Base-by-base conservation (phyloP, 2,329 filamentous ascomycete species). In the Cytospora mali region DNA sequence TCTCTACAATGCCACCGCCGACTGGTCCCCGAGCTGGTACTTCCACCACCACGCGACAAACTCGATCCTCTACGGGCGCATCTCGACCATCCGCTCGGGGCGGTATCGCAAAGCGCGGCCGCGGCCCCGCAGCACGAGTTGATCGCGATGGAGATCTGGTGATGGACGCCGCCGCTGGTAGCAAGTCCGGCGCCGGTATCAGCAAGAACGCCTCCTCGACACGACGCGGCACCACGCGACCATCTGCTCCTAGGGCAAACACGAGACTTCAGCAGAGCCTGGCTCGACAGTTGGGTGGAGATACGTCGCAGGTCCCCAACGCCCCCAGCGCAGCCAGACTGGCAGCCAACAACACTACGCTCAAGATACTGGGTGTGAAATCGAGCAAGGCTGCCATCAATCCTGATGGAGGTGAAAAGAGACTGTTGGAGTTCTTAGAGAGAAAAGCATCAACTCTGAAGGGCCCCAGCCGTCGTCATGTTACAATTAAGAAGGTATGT, bases 401-500 rank as follows among this genome's bases (percentile, higher is more conserved):
- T 67, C 72, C 82, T 31, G 89, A 90, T 61, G 88, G 89, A 55
- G 90, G 90, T 23, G 72, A 90, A 28, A 81, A 82, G 64, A 84
- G 85, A 64, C 79, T 92, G 31, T 74, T 92, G 58, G 79, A 80
- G 56, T 92, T 92, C 72, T 76, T 93, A 66, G 88, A 92, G 76
- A 85, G 87, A 70, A 92, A 92, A 74, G 84, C 89, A 53, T 51
- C 57, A 27, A 42, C 56, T 27, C n/a, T 65, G n/a, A 65, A 61
- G 53, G 64, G 61, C 31, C 81, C 82, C 61, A 76, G 80, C 67
- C 79, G 86, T 69, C 78, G 83, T 70, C 78, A 80, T 68, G 79
- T 91, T 69, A 86, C 82, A 73, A 87, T 93, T 67, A 87, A 86
- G 78, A 91, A 92, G 88, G 90, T 93, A 90, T 86, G 88, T 90